Percentiles rank a stretch among this genome's conserved stretches.
Conservation (phyloP, 176 grass and related monocot species). For the Dactylis glomerata region DNA sequence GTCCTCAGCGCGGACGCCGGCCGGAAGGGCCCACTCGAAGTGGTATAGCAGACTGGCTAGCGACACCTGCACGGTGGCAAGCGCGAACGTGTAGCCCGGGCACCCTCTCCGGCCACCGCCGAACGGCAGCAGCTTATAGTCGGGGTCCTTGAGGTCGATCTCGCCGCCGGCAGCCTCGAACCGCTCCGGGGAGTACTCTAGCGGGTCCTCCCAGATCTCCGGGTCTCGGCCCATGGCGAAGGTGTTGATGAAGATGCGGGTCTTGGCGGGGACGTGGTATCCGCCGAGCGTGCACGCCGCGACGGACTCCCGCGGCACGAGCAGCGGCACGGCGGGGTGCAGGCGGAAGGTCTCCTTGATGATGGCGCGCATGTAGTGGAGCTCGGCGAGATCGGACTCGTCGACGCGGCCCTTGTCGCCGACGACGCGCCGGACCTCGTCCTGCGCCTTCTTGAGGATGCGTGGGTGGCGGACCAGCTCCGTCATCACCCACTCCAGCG, state of each 20-base stretch:
- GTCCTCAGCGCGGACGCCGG: conserved; percentile 43
- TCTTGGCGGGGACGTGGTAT: conserved; percentile 47
- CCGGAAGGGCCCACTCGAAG: conserved; percentile 48
- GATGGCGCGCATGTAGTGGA: conserved; percentile 25
- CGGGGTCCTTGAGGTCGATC: conserved; percentile 43
- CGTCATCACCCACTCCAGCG: conserved; percentile 6
- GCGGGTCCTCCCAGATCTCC: conserved; percentile 39
- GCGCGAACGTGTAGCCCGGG: conserved; percentile 42
- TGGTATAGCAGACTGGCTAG: conserved; percentile 49
- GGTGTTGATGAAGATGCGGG: conserved; percentile 46
- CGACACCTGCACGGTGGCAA: conserved; percentile 36
- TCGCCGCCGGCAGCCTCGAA: conserved; percentile 25
- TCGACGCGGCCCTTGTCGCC: conserved; percentile 29
- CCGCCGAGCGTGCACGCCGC: conserved; percentile 33
- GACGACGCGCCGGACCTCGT: conserved; percentile 33
- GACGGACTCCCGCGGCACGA: conserved; percentile 34
- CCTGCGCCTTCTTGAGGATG: background rate
- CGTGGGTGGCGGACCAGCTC: conserved; percentile 11
- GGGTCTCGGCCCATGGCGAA: conserved; percentile 48
- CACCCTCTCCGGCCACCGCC: conserved; percentile 29
- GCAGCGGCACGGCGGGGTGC: conserved; percentile 35
- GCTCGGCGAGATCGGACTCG: conserved; percentile 23
- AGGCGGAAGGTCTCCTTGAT: conserved; percentile 53
- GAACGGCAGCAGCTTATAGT: conserved; percentile 53
- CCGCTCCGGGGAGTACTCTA: conserved; percentile 44